A percentile compares a stretch with the other conserved stretches of the same genome.
Conservation (phyloP, 2,329 filamentous ascomycete genomes). For the Cercospora janseana region DNA sequence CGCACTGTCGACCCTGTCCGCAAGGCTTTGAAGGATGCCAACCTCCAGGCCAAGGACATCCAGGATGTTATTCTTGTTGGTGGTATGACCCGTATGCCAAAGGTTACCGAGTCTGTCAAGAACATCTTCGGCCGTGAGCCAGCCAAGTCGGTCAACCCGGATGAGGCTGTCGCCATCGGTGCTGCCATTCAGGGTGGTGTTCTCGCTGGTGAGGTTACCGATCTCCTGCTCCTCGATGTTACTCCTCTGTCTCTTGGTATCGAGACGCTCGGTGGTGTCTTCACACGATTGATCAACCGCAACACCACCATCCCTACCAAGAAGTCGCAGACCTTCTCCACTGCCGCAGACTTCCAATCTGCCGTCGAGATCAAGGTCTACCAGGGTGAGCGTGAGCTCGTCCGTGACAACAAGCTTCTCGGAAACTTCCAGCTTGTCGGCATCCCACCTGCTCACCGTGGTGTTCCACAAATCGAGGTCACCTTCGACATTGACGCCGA, state of each 20-base stretch:
- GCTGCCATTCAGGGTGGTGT: conserved; percentile 96
- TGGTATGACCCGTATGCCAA: conserved; percentile 99
- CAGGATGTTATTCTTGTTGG: conserved; percentile 97
- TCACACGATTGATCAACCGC: conserved; percentile 96
- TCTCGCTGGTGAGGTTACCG: conserved; percentile 92
- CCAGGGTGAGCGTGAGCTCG: conserved; percentile 99
- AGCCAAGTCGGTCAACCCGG: conserved; percentile 97
- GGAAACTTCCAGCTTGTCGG: conserved; percentile 99
- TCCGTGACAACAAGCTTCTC: conserved; percentile 96
- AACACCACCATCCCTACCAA: conserved; percentile 99
- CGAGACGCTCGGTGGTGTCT: conserved; percentile 95
- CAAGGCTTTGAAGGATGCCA: conserved; percentile 95
- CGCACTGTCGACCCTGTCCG: conserved; percentile 88
- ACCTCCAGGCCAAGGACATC: conserved; percentile 86
- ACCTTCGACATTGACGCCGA: conserved; percentile 99
- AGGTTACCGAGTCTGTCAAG: conserved; percentile 95
- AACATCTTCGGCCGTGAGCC: conserved; percentile 93
- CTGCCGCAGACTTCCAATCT: conserved; percentile 95
- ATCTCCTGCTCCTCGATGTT: conserved; percentile 91
- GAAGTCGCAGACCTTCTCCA: conserved; percentile 98
- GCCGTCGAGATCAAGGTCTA: conserved; percentile 99
- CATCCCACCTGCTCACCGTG: conserved; percentile 92
- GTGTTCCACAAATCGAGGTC: conserved; percentile 94
- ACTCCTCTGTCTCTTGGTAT: conserved; percentile 96
- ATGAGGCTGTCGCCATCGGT: conserved; percentile 97